These are phyloP conservation scores for Phallus indusiatus DNA, from an alignment of 768 basidiomycete genomes.

Conservation along the genomic window DNA sequence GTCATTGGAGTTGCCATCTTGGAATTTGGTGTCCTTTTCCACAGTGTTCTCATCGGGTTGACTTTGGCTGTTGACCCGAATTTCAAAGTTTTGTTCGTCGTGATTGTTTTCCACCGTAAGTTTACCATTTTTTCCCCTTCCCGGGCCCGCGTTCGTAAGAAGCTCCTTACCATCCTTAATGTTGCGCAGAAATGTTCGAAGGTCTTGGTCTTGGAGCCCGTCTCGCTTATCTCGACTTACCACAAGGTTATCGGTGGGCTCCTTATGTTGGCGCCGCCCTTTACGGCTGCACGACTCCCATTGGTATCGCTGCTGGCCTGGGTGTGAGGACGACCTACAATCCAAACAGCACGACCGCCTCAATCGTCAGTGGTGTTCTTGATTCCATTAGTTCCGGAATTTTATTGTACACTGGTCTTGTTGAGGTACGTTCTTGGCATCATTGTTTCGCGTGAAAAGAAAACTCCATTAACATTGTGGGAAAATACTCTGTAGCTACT, in stretches of 20 bases:
- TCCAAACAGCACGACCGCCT: conserved; percentile 63
- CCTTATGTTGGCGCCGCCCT: conserved; percentile 51
- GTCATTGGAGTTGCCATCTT: conserved; percentile 83
- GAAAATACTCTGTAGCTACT: conserved; percentile 38
- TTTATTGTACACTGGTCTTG: conserved; percentile 77
- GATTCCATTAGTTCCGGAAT: conserved; percentile 86
- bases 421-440: conserved; percentile 46
- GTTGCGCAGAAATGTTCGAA: conserved; percentile 72
- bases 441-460: conserved; percentile 12
- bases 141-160: too few relatives aligned
- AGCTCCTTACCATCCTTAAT: neutral
- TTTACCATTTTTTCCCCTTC: conserved; percentile 13
- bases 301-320: conserved; percentile 82
- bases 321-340: conserved; percentile 74
- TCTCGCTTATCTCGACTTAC: conserved; percentile 64
- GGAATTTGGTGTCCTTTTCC: conserved; percentile 88
- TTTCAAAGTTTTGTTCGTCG: conserved; percentile 83
- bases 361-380: conserved; percentile 75
- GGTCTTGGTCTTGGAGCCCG: conserved; percentile 90
- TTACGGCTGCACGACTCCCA: conserved; percentile 73
- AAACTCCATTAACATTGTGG: conserved; percentile 7
- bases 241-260: conserved; percentile 42
- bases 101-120: conserved; percentile 87
- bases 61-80: conserved; percentile 81
- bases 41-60: conserved; percentile 80